Conservation (phyloP, 2,329 filamentous ascomycete genomes). For the Alternaria sp. region DNA sequence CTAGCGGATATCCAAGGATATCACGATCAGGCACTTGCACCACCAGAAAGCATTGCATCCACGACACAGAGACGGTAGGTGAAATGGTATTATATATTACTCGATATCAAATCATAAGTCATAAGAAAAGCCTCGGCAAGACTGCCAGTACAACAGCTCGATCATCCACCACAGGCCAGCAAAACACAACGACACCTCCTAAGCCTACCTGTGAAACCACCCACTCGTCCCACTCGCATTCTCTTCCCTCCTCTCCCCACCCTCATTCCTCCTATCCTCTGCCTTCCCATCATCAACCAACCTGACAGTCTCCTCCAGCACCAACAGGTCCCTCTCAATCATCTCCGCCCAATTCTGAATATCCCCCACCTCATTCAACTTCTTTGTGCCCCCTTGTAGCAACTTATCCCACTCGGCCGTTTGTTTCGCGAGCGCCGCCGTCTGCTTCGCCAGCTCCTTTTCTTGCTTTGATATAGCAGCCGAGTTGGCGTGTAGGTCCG, state of each 20-base stretch:
- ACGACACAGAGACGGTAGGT: neutral
- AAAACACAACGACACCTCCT: neutral
- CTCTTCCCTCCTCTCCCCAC: constrained; percentile 22
- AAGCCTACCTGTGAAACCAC: constrained; percentile 7
- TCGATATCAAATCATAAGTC: neutral
- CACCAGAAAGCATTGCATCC: neutral
- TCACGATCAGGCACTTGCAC: neutral
- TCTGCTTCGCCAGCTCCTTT: constrained; percentile 68
- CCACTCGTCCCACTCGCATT: constrained; percentile 46
- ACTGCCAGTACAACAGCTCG: neutral
- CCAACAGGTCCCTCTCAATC: constrained; percentile 62
- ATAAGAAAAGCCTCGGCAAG: neutral
- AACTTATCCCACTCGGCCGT: constrained; percentile 71
- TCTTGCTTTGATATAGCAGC: constrained; percentile 73
- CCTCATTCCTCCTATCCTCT: constrained; percentile 14
- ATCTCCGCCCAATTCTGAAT: constrained; percentile 90
- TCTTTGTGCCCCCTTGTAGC: constrained; percentile 68
- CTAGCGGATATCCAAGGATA: neutral
- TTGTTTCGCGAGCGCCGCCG: constrained; percentile 68
- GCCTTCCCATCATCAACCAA: constrained; percentile 42
- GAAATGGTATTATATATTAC: neutral
- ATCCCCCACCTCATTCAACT: constrained; percentile 80
- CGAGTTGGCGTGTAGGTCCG: constrained; percentile 74
- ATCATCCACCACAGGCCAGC: neutral
- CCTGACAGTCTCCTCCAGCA: constrained; percentile 53